Percentiles rank a stretch among this genome's conserved stretches.
Evolutionary conservation across 1,139 yeast species (phyloP).

Genomic region (Taiozyma sp.): DNA sequence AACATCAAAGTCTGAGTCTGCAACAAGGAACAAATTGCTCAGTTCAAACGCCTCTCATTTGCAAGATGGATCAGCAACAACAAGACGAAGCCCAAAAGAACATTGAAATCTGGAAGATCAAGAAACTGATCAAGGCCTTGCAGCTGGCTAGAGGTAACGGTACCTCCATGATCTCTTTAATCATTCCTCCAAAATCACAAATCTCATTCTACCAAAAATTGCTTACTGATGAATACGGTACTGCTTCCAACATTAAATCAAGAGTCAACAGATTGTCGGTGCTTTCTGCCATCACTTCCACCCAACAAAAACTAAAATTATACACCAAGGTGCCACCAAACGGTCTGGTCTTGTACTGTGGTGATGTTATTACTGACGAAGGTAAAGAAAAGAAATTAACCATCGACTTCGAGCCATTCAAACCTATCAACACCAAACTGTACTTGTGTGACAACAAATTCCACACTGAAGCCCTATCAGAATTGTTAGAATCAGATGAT

Average conservation of each 20-base stretch:
- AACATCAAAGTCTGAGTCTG: not conserved
- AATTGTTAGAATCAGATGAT: conserved; percentile 90
- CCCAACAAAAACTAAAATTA: conserved; percentile 91
- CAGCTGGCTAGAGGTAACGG: conserved; percentile 96
- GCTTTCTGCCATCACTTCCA: conserved; percentile 92
- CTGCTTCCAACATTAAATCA: conserved; percentile 96
- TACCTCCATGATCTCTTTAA: conserved; percentile 95
- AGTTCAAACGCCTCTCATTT: not conserved
- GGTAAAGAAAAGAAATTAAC: conserved; percentile 96
- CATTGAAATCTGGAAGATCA: conserved; percentile 98
- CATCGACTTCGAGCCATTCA: conserved; percentile 95
- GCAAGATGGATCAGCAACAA: conserved; percentile 29
- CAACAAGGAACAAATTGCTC: not conserved
- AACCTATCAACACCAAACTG: conserved; percentile 94
- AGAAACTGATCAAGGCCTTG: conserved; percentile 81
- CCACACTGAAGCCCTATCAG: conserved; percentile 95
- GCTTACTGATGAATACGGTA: conserved; percentile 98
- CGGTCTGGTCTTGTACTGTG: conserved; percentile 95
- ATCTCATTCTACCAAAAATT: conserved; percentile 82
- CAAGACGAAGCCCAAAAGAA: conserved; percentile 80
- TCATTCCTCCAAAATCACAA: conserved; percentile 94
- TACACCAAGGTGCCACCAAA: conserved; percentile 88
- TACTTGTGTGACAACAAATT: conserved; percentile 96
- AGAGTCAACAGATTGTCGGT: conserved; percentile 96
- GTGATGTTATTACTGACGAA: conserved; percentile 95